Conservation (phyloP, 2,329 filamentous ascomycete species). For the Nannizziopsis barbatae region DNA sequence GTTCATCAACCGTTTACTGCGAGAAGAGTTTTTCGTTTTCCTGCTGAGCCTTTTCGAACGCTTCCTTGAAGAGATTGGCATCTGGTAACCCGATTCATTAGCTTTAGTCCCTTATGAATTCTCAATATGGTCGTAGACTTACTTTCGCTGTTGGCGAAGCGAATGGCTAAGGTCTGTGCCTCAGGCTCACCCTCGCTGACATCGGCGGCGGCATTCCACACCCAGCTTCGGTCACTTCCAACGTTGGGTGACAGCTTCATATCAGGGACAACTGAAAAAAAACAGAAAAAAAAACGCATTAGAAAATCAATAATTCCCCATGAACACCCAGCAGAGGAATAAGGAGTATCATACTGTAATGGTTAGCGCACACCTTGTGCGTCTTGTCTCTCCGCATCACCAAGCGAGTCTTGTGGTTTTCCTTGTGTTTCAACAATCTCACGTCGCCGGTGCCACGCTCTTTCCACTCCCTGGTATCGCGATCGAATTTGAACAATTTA, state of each 20-base stretch:
- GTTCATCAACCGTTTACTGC: constrained; percentile 22
- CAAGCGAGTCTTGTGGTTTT: constrained; percentile 92
- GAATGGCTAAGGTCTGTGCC: constrained; percentile 88
- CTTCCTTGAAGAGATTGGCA: constrained; percentile 94
- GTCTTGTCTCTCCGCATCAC: constrained; percentile 99
- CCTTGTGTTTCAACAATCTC: constrained; percentile 93
- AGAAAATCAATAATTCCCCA: constrained; percentile 12
- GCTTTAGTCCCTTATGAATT: not conserved
- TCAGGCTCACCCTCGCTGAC: constrained; percentile 97
- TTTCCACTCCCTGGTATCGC: constrained; percentile 92
- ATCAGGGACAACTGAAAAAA: constrained; percentile 68
- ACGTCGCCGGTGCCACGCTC: constrained; percentile 97
- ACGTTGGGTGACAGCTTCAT: constrained; percentile 99
- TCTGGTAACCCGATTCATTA: constrained; percentile 43
- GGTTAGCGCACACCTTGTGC: constrained; percentile 99
- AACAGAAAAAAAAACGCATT: constrained; percentile 6
- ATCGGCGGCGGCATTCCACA: constrained; percentile 96
- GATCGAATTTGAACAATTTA: constrained; percentile 97
- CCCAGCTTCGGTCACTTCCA: constrained; percentile 95
- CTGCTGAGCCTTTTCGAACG: constrained; percentile 91
- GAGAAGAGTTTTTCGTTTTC: constrained; percentile 84
- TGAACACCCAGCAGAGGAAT: not conserved
- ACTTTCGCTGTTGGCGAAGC: constrained; percentile 97
- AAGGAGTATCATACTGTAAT: constrained; percentile 65
- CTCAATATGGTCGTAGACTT: constrained; percentile 33